These are phyloP conservation scores for Grifola frondosa DNA, from an alignment of 1,284 basidiomycete species.

Conservation along the genomic window DNA sequence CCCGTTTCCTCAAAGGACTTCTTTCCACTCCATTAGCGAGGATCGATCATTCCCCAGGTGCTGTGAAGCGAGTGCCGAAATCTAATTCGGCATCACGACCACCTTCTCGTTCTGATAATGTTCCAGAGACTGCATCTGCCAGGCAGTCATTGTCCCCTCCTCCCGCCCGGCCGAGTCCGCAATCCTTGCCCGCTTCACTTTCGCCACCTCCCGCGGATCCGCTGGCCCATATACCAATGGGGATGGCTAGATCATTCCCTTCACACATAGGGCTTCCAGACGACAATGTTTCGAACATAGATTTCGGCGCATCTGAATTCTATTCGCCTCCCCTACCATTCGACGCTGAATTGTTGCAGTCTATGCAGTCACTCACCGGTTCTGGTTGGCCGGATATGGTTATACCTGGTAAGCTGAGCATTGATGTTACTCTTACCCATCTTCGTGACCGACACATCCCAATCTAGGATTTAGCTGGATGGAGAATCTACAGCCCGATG, in stretches of 20 bases:
- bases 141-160: conserved; percentile 8
- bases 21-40: conserved; percentile 56
- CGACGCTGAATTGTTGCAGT: conserved; percentile 59
- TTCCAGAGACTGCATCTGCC: conserved; percentile 4
- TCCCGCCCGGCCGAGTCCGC: conserved; percentile 1
- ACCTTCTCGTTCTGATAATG: conserved; percentile 4
- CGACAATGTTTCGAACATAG: conserved; percentile 9
- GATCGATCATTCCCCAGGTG: conserved; percentile 31
- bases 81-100: conserved; percentile 15
- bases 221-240: conserved; percentile 12
- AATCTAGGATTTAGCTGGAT: conserved; percentile 30
- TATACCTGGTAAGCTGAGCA: conserved; percentile 45
- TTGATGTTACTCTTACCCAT: background rate
- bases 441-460: background rate
- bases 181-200: background rate
- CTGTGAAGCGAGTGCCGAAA: conserved; percentile 13
- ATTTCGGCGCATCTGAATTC: conserved; percentile 39
- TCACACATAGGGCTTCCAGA: conserved; percentile 10
- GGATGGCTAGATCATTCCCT: no score
- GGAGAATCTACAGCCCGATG: conserved; percentile 21
- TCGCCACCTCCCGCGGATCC: background rate
- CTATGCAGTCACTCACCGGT: conserved; percentile 56
- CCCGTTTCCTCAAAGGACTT: conserved; percentile 69
- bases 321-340: conserved; percentile 56
- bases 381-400: conserved; percentile 53